Evolutionary conservation across 805 yeast genomes (phyloP).

Genomic region (Kazachstania psychrophila): DNA sequence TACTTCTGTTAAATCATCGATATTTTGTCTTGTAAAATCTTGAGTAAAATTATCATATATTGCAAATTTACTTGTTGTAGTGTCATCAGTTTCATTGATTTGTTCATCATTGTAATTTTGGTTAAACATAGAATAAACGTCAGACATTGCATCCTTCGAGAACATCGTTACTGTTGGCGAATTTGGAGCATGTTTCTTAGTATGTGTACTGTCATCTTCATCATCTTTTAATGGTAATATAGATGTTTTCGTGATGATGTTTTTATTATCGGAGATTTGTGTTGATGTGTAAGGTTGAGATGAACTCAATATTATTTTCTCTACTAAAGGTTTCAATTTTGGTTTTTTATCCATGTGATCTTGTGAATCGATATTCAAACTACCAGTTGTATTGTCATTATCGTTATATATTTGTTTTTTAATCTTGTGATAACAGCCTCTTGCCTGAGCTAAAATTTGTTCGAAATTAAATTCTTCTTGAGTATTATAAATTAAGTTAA

Average conservation of each 20-base stretch:
- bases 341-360: not conserved
- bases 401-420: constrained; percentile 1
- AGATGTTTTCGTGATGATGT: constrained; percentile 28
- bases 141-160: constrained; percentile 67
- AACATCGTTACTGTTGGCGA: constrained; percentile 76
- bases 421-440: constrained; percentile 26
- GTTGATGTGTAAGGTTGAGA: not conserved
- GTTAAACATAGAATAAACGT: constrained; percentile 68
- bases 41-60: constrained; percentile 31
- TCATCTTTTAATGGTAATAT: constrained; percentile 40
- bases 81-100: constrained; percentile 14
- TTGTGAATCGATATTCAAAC: too few relatives aligned
- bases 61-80: constrained; percentile 20
- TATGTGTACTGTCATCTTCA: not conserved
- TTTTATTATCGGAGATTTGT: constrained; percentile 3
- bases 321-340: not conserved
- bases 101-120: constrained; percentile 25
- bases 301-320: not conserved
- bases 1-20: constrained; percentile 33
- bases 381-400: not conserved
- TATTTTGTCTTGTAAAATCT: constrained; percentile 26
- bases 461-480: constrained; percentile 50
- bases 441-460: constrained; percentile 52
- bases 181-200: constrained; percentile 11
- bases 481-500: constrained; percentile 42